Evolutionary conservation across 108 stramenopile species (phyloP), one percentile per base, ranked within the genome.

Genomic region (Ochromonas danica): DNA sequence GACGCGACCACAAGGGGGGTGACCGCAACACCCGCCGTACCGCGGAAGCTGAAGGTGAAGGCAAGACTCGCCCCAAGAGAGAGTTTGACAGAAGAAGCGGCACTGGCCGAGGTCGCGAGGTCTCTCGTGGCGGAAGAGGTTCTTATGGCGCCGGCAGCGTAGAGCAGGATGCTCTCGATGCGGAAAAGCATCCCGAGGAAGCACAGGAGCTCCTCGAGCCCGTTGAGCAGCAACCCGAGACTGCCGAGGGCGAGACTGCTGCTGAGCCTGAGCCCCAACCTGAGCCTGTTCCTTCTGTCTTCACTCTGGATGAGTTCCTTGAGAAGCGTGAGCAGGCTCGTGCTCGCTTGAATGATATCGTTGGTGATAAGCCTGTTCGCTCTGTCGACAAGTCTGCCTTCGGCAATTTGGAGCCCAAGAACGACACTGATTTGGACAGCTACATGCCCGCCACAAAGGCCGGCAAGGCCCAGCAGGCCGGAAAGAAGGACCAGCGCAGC

Each of bases 111-210:
- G 45, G 45, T 51, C 45, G 45, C 22, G 45, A 51, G 22, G 22
- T 51, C 6, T 51, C 45, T 14, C 17, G 63, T 31, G 63, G 63
- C 35, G 63, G 63, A 6, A 22, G 63, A 31, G 63, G 63, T 36
- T 3, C 63, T 31, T 67, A 31, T 36, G 35, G 35, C 63, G 17
- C 25, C 31, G 63, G 63, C 6, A 67, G 31, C 25, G 63, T 33
- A 35, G 63, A 67, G 63, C 63, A 67, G 63, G 63, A 67, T 28
- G 63, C 63, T 36, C 31, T 35, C 14, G 63, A 67, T 10, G 63
- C 63, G 3, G 33, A 67, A 36, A 67, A 67, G 63, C 14, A 67
- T 67, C 63, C 63, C 25, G 31, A 67, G 25, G 17, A 3, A 6
- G 63, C 63, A 14, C 14, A 51, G 22, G 22, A 14, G 6, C 45